A percentile compares a stretch with the other conserved stretches of the same genome.
Conservation (phyloP, 1,139 yeast species). For the Scheffersomyces lignicola region DNA sequence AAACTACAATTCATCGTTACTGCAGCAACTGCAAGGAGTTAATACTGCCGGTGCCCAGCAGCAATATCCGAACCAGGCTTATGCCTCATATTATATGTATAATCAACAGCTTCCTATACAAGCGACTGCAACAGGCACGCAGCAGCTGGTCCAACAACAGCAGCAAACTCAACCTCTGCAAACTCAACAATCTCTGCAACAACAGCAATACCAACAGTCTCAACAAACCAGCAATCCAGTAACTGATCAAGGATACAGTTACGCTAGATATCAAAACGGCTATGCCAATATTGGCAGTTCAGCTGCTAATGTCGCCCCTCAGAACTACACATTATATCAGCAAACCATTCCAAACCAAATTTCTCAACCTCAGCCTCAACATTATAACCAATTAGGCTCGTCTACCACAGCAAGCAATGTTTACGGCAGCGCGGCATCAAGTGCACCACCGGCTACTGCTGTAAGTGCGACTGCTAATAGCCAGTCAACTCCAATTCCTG, state of each 20-base stretch:
- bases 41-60: conserved; percentile 8
- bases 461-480: conserved; percentile 7
- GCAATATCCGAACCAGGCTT: conserved; percentile 17
- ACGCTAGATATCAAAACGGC: conserved; percentile 1
- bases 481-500: conserved; percentile 19
- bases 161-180: conserved; percentile 5
- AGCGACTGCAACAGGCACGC: conserved; percentile 9
- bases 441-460: conserved; percentile 8
- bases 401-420: conserved; percentile 6
- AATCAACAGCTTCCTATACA: conserved; percentile 12
- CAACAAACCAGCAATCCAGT: background rate
- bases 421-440: conserved; percentile 6
- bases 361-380: conserved; percentile 20
- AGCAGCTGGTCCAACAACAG: conserved; percentile 5
- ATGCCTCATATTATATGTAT: conserved; percentile 22
- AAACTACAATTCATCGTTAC: conserved; percentile 14
- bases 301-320: conserved; percentile 9
- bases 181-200: conserved; percentile 2
- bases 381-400: conserved; percentile 12
- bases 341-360: conserved; percentile 18
- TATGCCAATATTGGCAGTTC: background rate
- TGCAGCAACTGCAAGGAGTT: conserved; percentile 5
- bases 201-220: conserved; percentile 2
- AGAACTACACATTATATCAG: conserved; percentile 14
- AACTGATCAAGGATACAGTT: background rate